These are phyloP conservation scores for Combretum micranthum DNA, from an alignment of 345 rosid genomes.

Conservation along the genomic window DNA sequence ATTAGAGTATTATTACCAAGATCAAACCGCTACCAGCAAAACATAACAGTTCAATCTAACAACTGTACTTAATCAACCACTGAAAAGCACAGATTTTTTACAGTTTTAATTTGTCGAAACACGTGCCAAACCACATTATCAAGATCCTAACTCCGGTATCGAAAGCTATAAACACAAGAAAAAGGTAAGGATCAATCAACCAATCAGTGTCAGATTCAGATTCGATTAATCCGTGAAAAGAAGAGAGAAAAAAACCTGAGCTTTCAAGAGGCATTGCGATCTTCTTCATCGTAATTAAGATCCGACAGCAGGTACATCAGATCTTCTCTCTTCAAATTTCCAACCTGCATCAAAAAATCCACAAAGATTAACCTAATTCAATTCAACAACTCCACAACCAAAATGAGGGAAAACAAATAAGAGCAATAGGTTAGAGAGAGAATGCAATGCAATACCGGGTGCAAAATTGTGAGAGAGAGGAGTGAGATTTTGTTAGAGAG, in stretches of 20 bases:
- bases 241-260: constrained; percentile 27
- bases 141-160: not conserved
- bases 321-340: constrained; percentile 23
- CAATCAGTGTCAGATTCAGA: not conserved
- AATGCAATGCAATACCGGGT: too few relatives aligned
- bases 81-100: not conserved
- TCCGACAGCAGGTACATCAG: constrained; percentile 52
- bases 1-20: too few relatives aligned
- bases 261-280: constrained; percentile 50
- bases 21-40: not conserved
- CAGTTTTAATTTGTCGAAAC: not conserved
- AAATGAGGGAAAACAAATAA: too few relatives aligned
- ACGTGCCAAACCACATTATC: not conserved
- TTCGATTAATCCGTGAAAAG: not conserved
- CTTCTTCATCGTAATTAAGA: constrained; percentile 16
- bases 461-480: too few relatives aligned
- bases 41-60: too few relatives aligned
- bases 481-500: too few relatives aligned
- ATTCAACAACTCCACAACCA: too few relatives aligned
- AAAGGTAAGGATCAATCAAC: not conserved
- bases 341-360: constrained; percentile 6
- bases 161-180: not conserved
- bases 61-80: not conserved
- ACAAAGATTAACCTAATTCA: not conserved
- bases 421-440: too few relatives aligned